Percentiles rank a stretch among this genome's conserved stretches.
These are phyloP conservation scores for Kuraishia capsulata DNA, from an alignment of 805 yeast genomes.

Conservation along the genomic window DNA sequence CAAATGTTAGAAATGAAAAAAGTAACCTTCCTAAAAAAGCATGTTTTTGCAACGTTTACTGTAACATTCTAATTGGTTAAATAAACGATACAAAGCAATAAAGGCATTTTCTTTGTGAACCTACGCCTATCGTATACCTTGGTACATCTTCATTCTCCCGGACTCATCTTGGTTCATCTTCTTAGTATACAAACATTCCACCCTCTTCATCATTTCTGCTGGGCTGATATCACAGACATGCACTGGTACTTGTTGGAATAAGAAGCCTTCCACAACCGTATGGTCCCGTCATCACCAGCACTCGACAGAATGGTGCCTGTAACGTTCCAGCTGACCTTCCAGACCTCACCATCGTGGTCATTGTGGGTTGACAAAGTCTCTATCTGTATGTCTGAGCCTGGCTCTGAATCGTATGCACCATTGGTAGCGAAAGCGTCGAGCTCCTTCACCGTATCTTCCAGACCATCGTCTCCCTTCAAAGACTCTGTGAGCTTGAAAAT, in stretches of 20 bases:
- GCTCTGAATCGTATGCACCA: neutral
- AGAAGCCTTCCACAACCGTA: slow-evolving; percentile 85
- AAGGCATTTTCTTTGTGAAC: too few relatives aligned
- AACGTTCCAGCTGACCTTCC: slow-evolving; percentile 93
- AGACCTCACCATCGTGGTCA: slow-evolving; percentile 82
- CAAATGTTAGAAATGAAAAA: too few relatives aligned
- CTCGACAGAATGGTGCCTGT: slow-evolving; percentile 90
- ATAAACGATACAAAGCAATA: too few relatives aligned
- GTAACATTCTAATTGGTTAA: too few relatives aligned
- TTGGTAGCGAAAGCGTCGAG: neutral
- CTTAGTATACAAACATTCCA: too few relatives aligned
- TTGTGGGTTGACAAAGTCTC: slow-evolving; percentile 58
- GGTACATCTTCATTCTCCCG: too few relatives aligned
- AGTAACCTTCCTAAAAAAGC: too few relatives aligned
- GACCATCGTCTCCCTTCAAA: neutral
- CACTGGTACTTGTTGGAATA: slow-evolving; percentile 84
- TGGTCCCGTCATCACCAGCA: slow-evolving; percentile 92
- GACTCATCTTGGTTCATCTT: too few relatives aligned
- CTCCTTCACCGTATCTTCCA: neutral
- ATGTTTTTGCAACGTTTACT: too few relatives aligned
- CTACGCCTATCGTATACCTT: too few relatives aligned
- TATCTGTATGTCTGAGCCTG: slow-evolving; percentile 23
- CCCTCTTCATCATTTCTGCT: slow-evolving; percentile 11
- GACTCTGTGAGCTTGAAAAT: slow-evolving; percentile 63
- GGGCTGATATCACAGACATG: slow-evolving; percentile 74